These are phyloP conservation scores for Leishmania turanica DNA, from an alignment of 208 protist species.

Conservation along the genomic window DNA sequence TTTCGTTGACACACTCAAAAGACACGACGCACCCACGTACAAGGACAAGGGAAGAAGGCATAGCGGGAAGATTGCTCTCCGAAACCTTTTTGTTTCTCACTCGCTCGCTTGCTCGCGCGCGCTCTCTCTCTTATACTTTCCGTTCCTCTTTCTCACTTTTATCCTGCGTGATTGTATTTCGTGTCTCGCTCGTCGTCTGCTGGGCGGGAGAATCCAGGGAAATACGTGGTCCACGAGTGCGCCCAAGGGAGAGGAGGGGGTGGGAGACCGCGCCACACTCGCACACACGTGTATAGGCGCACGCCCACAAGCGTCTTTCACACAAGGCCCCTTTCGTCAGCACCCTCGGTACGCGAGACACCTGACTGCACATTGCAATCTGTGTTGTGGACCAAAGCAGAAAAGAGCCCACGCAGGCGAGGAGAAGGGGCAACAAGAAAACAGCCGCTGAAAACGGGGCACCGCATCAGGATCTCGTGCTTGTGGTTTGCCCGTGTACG, in stretches of 20 bases:
- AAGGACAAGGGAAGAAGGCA: constrained; percentile 1
- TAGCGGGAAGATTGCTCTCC: neutral
- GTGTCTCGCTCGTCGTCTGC: neutral
- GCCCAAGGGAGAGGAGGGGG: neutral
- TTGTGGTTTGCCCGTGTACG: too few relatives aligned
- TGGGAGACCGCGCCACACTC: neutral
- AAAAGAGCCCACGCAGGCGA: too few relatives aligned
- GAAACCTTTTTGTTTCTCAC: neutral
- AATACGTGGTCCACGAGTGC: neutral
- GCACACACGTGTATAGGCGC: neutral
- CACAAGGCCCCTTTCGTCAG: too few relatives aligned
- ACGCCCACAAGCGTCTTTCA: neutral
- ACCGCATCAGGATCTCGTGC: too few relatives aligned
- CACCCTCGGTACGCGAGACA: too few relatives aligned
- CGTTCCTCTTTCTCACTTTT: constrained; percentile 19
- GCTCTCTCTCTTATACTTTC: neutral
- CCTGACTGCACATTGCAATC: too few relatives aligned
- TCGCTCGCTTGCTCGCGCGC: too few relatives aligned
- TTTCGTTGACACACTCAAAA: neutral
- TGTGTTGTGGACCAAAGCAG: too few relatives aligned
- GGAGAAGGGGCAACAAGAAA: too few relatives aligned
- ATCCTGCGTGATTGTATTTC: constrained; percentile 13
- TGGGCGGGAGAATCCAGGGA: neutral
- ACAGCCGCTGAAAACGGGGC: too few relatives aligned
- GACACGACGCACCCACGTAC: neutral